Base-by-base conservation (phyloP, 1,284 basidiomycete genomes). In the Pisolithus thermaeus region DNA sequence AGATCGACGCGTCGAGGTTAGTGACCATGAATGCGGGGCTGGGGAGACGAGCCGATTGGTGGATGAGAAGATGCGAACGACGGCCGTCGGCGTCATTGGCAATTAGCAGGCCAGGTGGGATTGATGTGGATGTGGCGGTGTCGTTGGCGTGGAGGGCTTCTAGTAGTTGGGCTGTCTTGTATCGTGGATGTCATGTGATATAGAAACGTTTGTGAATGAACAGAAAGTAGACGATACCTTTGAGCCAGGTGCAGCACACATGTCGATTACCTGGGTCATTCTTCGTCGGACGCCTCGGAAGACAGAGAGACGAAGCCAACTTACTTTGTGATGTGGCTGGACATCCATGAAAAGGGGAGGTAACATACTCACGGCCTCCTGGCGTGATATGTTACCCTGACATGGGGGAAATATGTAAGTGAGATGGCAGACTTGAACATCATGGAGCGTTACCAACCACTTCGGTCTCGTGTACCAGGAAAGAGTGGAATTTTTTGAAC, bases 201-300 rank as follows among this genome's bases (percentile, higher is more conserved):
- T 35, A 9, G 20, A 22, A 35, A 35, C 28, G 18, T 4, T 6
- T 30, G 23, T 9, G 20, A 14, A 35, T 1, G 11, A 45, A 4
- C 3, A 30, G 20, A 45, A 14, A 5, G 30, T 45, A 4, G 30
- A 51, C 6, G 92, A 89, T 59, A 83, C 89, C 73, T 99, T 99
- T 30, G 93, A 97, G 14, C 97, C 97, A 1, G 97, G 97, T 1
- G 97, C 96, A n/a, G 97, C 97, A 66, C 96, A 99, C 90, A 97
- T 93, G 71, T 99, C 96, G 60, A 99, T 83, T 37, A 93, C 91
- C 87, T 92, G 25, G 23, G 18, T 32, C 55, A 55, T 50, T 46
- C 52, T 44, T 46, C 8, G 23, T 37, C 20, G 49, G 12, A 8
- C 8, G 44, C 37, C 42, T 43, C 27, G 32, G n/a, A 47, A 32